Conservation (phyloP, 2,329 filamentous ascomycete species). For the Fonsecaea nubica region DNA sequence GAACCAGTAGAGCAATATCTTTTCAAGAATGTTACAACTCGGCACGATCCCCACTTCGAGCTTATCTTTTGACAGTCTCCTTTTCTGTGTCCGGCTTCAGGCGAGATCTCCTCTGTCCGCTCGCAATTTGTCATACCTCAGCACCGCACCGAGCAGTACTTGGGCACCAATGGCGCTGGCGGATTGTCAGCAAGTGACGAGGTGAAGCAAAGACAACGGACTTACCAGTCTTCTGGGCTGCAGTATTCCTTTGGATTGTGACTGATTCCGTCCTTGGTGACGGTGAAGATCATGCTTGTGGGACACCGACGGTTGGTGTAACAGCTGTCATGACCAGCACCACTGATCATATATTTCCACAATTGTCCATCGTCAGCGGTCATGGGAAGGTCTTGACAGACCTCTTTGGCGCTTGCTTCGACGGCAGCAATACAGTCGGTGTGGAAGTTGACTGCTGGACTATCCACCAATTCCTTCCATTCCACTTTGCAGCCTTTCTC, state of each 20-base stretch:
- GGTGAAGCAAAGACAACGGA: neutral
- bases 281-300: conserved; percentile 73
- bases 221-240: conserved; percentile 61
- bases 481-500: conserved; percentile 40
- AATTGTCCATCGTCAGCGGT: conserved; percentile 49
- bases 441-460: conserved; percentile 67
- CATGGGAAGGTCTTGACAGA: conserved; percentile 52
- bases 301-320: conserved; percentile 66
- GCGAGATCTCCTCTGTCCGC: conserved; percentile 34
- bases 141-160: conserved; percentile 39
- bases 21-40: neutral
- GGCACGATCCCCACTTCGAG: neutral
- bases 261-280: conserved; percentile 67
- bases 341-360: conserved; percentile 63
- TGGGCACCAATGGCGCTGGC: conserved; percentile 43
- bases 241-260: conserved; percentile 71
- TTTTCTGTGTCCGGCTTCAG: conserved; percentile 14
- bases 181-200: conserved; percentile 15
- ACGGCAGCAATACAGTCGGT: conserved; percentile 71
- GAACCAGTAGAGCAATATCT: conserved; percentile 5
- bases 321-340: conserved; percentile 70
- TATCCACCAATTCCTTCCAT: conserved; percentile 41
- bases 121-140: conserved; percentile 53
- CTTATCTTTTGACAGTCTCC: neutral
- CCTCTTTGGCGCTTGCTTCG: conserved; percentile 63